Evolutionary conservation across 148 eudicot species (phyloP).

Genomic region (Rhododendron mucronatum): DNA sequence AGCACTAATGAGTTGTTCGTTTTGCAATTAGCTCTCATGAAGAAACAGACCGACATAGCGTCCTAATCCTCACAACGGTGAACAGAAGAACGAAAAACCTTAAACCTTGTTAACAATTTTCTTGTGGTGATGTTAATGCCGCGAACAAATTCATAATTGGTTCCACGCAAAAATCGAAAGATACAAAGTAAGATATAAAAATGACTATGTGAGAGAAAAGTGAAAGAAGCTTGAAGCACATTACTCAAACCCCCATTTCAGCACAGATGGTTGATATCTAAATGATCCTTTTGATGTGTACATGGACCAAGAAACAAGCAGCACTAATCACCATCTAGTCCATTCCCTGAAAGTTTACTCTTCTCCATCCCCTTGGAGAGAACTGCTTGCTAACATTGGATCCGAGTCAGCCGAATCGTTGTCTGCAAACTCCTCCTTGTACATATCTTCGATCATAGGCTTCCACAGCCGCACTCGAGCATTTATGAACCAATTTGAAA

Average conservation of each 20-base stretch:
- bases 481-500: constrained; percentile 33
- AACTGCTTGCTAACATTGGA: constrained; percentile 14
- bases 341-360: constrained; percentile 18
- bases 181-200: neutral
- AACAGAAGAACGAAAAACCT: neutral
- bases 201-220: neutral
- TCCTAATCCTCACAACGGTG: neutral
- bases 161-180: neutral
- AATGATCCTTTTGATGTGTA: neutral
- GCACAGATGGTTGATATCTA: neutral
- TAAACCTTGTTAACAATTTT: neutral
- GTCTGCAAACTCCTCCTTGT: constrained; percentile 61
- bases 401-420: constrained; percentile 42
- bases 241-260: constrained; percentile 1
- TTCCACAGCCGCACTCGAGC: constrained; percentile 34
- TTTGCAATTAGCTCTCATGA: neutral
- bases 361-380: constrained; percentile 37
- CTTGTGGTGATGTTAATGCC: neutral
- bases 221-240: neutral
- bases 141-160: neutral
- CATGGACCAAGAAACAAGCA: neutral
- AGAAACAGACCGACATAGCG: neutral
- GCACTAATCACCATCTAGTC: neutral
- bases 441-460: constrained; percentile 34
- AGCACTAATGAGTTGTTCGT: neutral